These are phyloP conservation scores for Amborella trichopoda DNA, from an alignment of 164 flowering plant genomes.

Conservation along the genomic window DNA sequence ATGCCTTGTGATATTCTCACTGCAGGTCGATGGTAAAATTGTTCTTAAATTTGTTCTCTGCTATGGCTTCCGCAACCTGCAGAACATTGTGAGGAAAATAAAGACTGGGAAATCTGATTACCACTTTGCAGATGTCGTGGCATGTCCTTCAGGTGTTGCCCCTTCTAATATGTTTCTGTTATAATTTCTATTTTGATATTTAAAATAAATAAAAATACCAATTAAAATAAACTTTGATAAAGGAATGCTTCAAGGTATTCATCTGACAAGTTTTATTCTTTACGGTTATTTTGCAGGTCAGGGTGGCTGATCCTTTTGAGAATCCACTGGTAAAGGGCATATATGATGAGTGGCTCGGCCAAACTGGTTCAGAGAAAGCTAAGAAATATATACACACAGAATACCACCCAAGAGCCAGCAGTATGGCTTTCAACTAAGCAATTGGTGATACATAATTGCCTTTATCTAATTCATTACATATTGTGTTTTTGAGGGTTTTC, in stretches of 20 bases:
- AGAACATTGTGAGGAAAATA: slow-evolving; percentile 70
- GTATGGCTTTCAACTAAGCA: slow-evolving; percentile 55
- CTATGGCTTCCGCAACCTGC: slow-evolving; percentile 94
- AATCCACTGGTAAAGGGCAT: slow-evolving; percentile 54
- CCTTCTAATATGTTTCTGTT: neutral
- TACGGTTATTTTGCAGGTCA: slow-evolving; percentile 37
- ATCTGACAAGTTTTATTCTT: no score
- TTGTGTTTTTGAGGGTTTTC: no score
- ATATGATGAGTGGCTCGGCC: slow-evolving; percentile 78
- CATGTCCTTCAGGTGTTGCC: slow-evolving; percentile 88
- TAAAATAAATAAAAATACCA: no score
- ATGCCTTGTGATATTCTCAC: no score
- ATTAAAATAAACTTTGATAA: no score
- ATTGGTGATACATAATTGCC: no score
- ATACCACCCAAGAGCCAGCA: slow-evolving; percentile 74
- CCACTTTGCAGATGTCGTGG: slow-evolving; percentile 93
- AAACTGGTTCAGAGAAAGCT: slow-evolving; percentile 81
- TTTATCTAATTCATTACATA: no score
- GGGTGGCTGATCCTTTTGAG: slow-evolving; percentile 56
- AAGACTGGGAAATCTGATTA: slow-evolving; percentile 81
- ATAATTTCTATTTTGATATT: no score
- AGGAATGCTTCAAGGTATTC: no score
- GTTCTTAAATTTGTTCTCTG: slow-evolving; percentile 88
- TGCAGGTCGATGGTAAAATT: slow-evolving; percentile 64
- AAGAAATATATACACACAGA: slow-evolving; percentile 59